A percentile compares a stretch with the other conserved stretches of the same genome.
Evolutionary conservation across 2,329 filamentous ascomycete species (phyloP).

Genomic region (Sporothrix brasiliensis): DNA sequence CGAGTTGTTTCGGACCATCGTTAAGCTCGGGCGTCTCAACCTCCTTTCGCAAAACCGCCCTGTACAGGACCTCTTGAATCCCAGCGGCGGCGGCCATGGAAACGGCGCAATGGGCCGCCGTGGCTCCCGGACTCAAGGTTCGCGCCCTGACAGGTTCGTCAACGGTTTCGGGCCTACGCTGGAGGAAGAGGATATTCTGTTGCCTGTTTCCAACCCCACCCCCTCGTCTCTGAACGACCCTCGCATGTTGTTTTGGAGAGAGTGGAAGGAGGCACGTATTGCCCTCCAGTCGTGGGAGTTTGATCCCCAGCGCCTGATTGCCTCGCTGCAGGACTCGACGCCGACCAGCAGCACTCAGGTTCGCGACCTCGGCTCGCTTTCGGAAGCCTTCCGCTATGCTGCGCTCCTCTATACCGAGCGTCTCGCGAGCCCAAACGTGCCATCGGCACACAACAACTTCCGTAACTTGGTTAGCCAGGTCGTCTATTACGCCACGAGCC

Average conservation of each 20-base stretch:
- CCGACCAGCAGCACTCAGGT: constrained; percentile 63
- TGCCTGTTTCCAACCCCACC: constrained; percentile 46
- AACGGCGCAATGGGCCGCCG: constrained; percentile 37
- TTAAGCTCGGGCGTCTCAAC: constrained; percentile 81
- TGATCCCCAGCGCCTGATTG: constrained; percentile 56
- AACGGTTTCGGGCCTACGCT: constrained; percentile 60
- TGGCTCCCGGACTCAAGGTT: constrained; percentile 38
- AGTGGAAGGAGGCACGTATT: constrained; percentile 79
- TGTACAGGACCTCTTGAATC: constrained; percentile 48
- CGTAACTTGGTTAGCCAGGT: constrained; percentile 81
- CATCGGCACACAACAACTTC: constrained; percentile 75
- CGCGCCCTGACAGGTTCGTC: constrained; percentile 51
- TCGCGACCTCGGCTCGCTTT: constrained; percentile 77
- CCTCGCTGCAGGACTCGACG: constrained; percentile 42
- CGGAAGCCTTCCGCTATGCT: constrained; percentile 86
- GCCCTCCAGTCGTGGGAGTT: constrained; percentile 83
- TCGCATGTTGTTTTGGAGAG: constrained; percentile 73
- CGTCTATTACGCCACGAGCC: constrained; percentile 78
- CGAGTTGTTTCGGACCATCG: constrained; percentile 81
- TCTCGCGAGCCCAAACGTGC: constrained; percentile 73
- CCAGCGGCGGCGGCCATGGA: constrained; percentile 29
- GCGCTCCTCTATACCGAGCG: constrained; percentile 89
- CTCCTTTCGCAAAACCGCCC: constrained; percentile 72
- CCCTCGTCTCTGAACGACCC: constrained; percentile 59
- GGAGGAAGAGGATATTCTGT: constrained; percentile 58